Conservation (phyloP, 2,329 filamentous ascomycete genomes). For the Aspergillus costaricaensis region DNA sequence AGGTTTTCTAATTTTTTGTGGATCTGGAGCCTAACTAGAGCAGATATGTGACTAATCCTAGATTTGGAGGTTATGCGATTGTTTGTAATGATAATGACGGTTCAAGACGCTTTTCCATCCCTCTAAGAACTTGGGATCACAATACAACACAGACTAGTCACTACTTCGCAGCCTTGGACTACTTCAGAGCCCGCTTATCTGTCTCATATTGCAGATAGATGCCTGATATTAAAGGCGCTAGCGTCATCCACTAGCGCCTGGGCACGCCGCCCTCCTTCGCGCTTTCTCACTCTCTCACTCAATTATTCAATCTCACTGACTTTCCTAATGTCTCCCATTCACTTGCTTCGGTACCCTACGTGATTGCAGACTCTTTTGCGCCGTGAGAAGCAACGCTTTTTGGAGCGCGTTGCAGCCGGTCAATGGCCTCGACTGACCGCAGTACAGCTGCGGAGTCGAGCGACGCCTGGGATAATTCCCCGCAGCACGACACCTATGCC, state of each 20-base stretch:
- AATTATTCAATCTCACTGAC: not conserved
- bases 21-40: no score
- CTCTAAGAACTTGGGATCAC: no score
- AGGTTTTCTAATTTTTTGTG: no score
- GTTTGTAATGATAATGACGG: no score
- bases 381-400: not conserved
- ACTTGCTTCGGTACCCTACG: not conserved
- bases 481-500: constrained; percentile 7
- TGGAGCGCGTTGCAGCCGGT: not conserved
- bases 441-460: not conserved
- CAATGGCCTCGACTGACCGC: constrained; percentile 1
- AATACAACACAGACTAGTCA: no score
- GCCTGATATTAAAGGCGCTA: not conserved
- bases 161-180: no score
- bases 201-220: no score
- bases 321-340: no score
- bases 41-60: no score
- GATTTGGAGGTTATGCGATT: no score
- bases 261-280: not conserved
- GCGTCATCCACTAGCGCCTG: not conserved
- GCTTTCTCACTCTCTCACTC: not conserved
- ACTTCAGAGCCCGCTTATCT: no score
- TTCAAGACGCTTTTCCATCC: no score
- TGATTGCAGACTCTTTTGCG: not conserved
- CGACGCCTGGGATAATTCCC: not conserved